These are phyloP conservation scores for Mycena alexandri DNA, from an alignment of 768 basidiomycete genomes.

Conservation along the genomic window DNA sequence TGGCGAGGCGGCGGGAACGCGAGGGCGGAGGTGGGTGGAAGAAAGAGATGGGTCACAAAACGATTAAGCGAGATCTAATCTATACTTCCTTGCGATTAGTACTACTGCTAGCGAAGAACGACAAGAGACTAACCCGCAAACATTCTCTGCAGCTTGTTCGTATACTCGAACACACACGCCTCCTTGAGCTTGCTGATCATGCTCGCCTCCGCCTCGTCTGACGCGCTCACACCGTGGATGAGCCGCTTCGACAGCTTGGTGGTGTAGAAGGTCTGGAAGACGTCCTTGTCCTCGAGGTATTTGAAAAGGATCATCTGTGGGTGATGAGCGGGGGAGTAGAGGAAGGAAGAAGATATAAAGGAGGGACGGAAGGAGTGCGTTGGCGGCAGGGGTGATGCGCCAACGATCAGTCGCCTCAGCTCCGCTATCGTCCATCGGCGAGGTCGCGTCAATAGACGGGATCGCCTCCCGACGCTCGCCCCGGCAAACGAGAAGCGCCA, in stretches of 20 bases:
- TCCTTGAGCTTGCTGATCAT: conserved; percentile 99
- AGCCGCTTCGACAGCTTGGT: conserved; percentile 94
- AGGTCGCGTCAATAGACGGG: too few species aligned
- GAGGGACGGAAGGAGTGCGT: neutral
- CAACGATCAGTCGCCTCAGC: too few species aligned
- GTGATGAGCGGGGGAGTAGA: conserved; percentile 34
- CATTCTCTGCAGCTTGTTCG: conserved; percentile 96
- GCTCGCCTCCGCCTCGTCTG: conserved; percentile 95
- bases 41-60: too few species aligned
- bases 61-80: too few species aligned
- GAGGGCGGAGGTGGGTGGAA: too few species aligned
- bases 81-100: too few species aligned
- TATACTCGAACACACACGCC: conserved; percentile 96
- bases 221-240: conserved; percentile 90
- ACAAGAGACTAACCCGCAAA: conserved; percentile 78
- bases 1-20: too few species aligned
- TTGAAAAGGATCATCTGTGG: conserved; percentile 96
- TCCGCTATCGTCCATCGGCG: too few species aligned
- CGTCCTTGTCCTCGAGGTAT: conserved; percentile 98
- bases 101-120: too few species aligned
- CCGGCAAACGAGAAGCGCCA: too few species aligned
- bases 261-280: conserved; percentile 98
- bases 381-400: too few species aligned
- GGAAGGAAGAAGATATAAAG: neutral
- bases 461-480: too few species aligned